Conservation (phyloP, 2,329 filamentous ascomycete species). For the Aspergillus sp. region DNA sequence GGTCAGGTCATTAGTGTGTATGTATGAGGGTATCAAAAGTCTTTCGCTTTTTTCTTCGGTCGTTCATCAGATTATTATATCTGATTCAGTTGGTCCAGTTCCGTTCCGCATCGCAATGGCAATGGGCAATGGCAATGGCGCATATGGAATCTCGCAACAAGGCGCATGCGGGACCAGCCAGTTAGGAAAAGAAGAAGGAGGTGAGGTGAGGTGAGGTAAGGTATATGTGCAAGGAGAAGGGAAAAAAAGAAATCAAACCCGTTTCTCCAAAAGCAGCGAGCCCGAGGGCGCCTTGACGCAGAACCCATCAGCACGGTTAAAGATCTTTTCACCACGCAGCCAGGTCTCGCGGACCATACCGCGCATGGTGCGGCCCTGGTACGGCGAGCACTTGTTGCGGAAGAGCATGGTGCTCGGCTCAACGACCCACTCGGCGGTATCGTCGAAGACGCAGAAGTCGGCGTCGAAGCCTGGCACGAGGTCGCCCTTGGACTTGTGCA, state of each 20-base stretch:
- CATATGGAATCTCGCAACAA: background rate
- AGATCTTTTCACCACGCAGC: conserved; percentile 75
- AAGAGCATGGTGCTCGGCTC: conserved; percentile 81
- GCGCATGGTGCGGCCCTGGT: conserved; percentile 75
- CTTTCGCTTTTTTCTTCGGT: background rate
- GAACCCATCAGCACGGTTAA: conserved; percentile 59
- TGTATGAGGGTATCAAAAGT: conserved; percentile 1
- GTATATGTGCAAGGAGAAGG: background rate
- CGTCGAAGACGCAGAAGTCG: conserved; percentile 90
- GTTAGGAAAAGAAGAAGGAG: background rate
- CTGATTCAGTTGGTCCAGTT: background rate
- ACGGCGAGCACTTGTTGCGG: conserved; percentile 88
- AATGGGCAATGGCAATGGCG: background rate
- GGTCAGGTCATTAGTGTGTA: conserved; percentile 13
- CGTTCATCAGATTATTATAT: background rate
- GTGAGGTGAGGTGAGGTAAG: background rate
- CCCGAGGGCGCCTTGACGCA: conserved; percentile 35
- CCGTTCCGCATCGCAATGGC: background rate
- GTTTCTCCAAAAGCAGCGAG: conserved; percentile 42
- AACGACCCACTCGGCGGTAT: conserved; percentile 74
- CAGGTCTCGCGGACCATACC: conserved; percentile 84
- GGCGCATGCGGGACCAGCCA: background rate
- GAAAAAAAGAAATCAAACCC: conserved; percentile 29
- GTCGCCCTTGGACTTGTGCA: conserved; percentile 78
- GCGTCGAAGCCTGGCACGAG: conserved; percentile 80